Percentiles rank a stretch among this genome's conserved stretches.
phyloP scores from a whole-genome alignment of 331 rosid species.

The Cucumis variabilis region DNA sequence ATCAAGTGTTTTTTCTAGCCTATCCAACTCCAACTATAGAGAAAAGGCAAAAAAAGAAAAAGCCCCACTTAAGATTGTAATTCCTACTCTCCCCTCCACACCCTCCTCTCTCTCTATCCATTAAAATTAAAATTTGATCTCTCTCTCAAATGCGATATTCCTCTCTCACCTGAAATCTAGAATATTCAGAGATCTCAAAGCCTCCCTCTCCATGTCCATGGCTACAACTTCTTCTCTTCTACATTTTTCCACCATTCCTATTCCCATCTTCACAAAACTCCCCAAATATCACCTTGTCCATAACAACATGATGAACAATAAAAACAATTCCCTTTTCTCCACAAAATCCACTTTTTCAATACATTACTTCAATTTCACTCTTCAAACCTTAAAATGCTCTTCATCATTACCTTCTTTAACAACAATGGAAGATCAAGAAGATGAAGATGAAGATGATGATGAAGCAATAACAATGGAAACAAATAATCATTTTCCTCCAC shows the following conservation, averaged over 20 bases:
- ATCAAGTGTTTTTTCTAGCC: not conserved
- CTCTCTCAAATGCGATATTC: not conserved
- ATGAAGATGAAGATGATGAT: not conserved
- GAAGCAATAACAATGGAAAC: not conserved
- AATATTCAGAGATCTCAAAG: not conserved
- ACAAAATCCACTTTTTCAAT: not conserved
- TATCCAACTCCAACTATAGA: not conserved
- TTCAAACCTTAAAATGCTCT: not conserved
- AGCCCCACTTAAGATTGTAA: not conserved
- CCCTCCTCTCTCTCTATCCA: not conserved
- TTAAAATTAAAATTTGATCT: no score
- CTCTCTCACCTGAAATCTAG: not conserved
- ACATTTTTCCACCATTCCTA: not conserved
- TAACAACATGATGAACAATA: not conserved
- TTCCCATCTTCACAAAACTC: not conserved
- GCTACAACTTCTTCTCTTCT: not conserved
- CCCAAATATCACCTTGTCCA: not conserved
- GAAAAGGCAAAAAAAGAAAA: no score
- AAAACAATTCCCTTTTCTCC: not conserved
- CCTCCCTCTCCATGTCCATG: slow-evolving; percentile 8
- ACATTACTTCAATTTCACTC: not conserved
- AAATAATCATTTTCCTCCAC: slow-evolving; percentile 11
- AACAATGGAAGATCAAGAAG: not conserved
- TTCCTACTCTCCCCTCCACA: not conserved
- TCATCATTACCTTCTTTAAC: not conserved